Conservation (phyloP, 805 yeast genomes). For the Ogataea trehalophila region DNA sequence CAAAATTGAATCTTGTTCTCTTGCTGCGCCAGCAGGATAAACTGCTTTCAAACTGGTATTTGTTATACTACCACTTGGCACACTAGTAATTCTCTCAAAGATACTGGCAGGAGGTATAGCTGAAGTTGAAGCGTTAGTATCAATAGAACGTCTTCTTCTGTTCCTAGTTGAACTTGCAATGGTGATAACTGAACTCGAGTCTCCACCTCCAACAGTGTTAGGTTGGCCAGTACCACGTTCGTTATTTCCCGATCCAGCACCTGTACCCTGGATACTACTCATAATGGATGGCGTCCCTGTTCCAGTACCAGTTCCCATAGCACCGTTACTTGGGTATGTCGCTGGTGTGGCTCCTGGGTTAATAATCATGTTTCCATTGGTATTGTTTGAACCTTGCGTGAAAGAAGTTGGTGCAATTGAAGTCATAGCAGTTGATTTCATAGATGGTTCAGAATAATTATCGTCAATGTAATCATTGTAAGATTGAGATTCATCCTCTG, state of each 20-base stretch:
- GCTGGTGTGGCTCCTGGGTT: slow-evolving; percentile 15
- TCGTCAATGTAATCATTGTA: slow-evolving; percentile 3
- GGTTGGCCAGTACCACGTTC: neutral
- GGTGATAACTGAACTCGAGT: slow-evolving; percentile 31
- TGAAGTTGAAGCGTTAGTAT: slow-evolving; percentile 56
- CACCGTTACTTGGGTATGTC: slow-evolving; percentile 1
- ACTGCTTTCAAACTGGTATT: neutral
- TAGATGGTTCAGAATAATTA: slow-evolving; percentile 22
- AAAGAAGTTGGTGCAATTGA: slow-evolving; percentile 39
- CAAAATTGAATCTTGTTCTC: slow-evolving; percentile 16
- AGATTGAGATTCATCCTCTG: slow-evolving; percentile 12
- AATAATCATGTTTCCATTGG: slow-evolving; percentile 16
- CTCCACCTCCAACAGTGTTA: slow-evolving; percentile 7
- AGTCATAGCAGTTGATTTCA: slow-evolving; percentile 44
- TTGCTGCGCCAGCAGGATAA: neutral
- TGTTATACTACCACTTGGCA: neutral
- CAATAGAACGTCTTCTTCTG: slow-evolving; percentile 31
- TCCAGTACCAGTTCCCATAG: too few species aligned
- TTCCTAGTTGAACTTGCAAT: slow-evolving; percentile 32
- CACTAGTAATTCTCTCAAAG: slow-evolving; percentile 42
- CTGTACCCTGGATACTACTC: slow-evolving; percentile 1
- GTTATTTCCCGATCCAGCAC: neutral
- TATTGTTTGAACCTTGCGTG: slow-evolving; percentile 14
- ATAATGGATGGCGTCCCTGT: slow-evolving; percentile 3
- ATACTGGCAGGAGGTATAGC: slow-evolving; percentile 76